Percentiles rank a stretch among this genome's conserved stretches.
Evolutionary conservation across 257 asterid genomes (phyloP).

Genomic region (Solanum tarijense): DNA sequence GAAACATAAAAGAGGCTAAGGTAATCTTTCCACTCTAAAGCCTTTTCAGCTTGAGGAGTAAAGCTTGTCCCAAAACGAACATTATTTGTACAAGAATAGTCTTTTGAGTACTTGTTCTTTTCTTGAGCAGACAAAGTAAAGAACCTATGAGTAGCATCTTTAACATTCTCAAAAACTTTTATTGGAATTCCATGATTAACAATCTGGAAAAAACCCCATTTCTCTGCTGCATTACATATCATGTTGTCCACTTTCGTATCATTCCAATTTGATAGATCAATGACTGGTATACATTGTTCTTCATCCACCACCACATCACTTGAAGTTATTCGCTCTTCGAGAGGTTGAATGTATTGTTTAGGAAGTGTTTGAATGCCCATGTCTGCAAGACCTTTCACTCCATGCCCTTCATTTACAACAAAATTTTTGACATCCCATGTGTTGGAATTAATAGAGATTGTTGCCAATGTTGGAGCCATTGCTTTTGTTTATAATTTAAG

Average conservation of each 20-base stretch:
- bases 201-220: slow-evolving; percentile 50
- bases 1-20: slow-evolving; percentile 29
- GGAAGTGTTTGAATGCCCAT: slow-evolving; percentile 25
- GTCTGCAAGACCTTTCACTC: slow-evolving; percentile 39
- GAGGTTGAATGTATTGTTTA: slow-evolving; percentile 29
- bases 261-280: slow-evolving; percentile 33
- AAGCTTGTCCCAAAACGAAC: slow-evolving; percentile 41
- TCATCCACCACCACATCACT: slow-evolving; percentile 7
- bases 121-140: slow-evolving; percentile 38
- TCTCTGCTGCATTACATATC: slow-evolving; percentile 37
- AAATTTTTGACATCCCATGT: slow-evolving; percentile 19
- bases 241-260: slow-evolving; percentile 13
- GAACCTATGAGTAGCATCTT: slow-evolving; percentile 27
- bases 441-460: background rate
- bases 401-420: slow-evolving; percentile 32
- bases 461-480: slow-evolving; percentile 14
- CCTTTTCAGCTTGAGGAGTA: slow-evolving; percentile 28
- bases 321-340: slow-evolving; percentile 15
- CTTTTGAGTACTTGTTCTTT: slow-evolving; percentile 36
- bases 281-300: slow-evolving; percentile 30
- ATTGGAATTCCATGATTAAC: slow-evolving; percentile 42
- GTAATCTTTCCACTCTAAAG: slow-evolving; percentile 52
- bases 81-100: slow-evolving; percentile 25
- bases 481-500: background rate
- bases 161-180: slow-evolving; percentile 32